Base-by-base conservation (phyloP, 2,329 filamentous ascomycete genomes). In the Arthrobotrys megalospora region DNA sequence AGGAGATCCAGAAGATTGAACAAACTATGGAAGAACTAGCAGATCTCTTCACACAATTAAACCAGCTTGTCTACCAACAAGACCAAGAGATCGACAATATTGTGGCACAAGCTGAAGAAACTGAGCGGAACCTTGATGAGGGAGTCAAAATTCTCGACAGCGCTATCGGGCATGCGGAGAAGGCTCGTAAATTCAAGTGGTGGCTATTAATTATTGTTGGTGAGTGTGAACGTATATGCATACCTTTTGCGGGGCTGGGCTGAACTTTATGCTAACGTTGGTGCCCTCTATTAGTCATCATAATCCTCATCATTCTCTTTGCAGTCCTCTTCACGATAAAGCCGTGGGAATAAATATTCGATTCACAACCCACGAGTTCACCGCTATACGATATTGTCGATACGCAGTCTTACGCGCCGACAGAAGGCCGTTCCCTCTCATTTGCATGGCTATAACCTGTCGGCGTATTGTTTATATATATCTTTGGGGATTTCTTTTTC, bases 1-100 rank as follows among this genome's bases (percentile, higher is more conserved):
- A 92, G 83, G 93, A 95, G 85, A 90, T 95, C 80, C 89, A 93
- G 85, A 90, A 89, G 84, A 95, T 96, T 81, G 92, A 95, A 85
- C 87, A 89, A 83, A 93, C 91, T 5, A 88, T 95, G 80, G 86
- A 86, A 41, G 91, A 95, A 83, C 88, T 95, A 48, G 88, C 89
- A 28, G 83, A 88, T 58, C 88, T 95, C 81, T 94, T 93, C 86
- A 87, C 90, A 80, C 90, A 94, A 82, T 89, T 96, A 79, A 91
- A 92, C 76, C 89, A 92, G 81, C 87, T 92, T 77, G 90, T 95
- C 75, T 89, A 93, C 81, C 88, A 91, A 82, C 92, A 95, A 83
- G 92, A 93, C 76, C 85, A 87, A 16, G 86, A 89, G 58, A 88
- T 94, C 62, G 83, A 87, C 79, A 86, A 88, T 62, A 88, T 89